These are phyloP conservation scores for Candida oleophila DNA, from an alignment of 805 yeast species.

Conservation along the genomic window DNA sequence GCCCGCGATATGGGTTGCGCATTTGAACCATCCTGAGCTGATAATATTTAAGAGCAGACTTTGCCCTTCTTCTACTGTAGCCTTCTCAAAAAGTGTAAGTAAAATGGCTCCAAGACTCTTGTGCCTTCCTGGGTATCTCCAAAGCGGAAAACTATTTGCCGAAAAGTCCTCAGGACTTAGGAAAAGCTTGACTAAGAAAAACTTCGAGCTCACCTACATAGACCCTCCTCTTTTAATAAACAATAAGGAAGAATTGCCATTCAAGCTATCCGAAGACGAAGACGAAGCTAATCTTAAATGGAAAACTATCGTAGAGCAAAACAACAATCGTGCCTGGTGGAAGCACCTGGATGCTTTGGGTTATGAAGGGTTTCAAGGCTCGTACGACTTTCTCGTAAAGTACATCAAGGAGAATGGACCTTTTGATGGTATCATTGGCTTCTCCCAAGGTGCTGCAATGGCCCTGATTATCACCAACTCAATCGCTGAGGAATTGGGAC, in stretches of 20 bases:
- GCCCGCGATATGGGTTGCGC: too few species aligned
- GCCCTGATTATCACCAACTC: conserved; percentile 26
- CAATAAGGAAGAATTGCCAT: conserved; percentile 27
- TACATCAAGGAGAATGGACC: conserved; percentile 38
- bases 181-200: conserved; percentile 25
- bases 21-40: too few species aligned
- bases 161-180: conserved; percentile 33
- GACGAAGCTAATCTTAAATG: conserved; percentile 29
- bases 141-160: conserved; percentile 31
- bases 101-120: conserved; percentile 13
- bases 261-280: conserved; percentile 22
- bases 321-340: conserved; percentile 40
- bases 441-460: conserved; percentile 45
- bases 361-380: conserved; percentile 28
- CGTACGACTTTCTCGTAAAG: conserved; percentile 23
- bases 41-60: too few species aligned
- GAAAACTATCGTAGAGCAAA: conserved; percentile 25
- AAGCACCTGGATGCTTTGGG: conserved; percentile 14
- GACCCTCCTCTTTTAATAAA: conserved; percentile 30
- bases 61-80: too few species aligned
- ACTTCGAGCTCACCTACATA: conserved; percentile 29
- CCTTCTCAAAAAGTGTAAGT: too few species aligned
- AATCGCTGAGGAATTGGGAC: not conserved
- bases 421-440: conserved; percentile 41
- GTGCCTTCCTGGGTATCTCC: conserved; percentile 40